A percentile compares a stretch with the other conserved stretches of the same genome.
phyloP scores from a whole-genome alignment of 148 eudicot species.

The Rhododendron williamsianum region DNA sequence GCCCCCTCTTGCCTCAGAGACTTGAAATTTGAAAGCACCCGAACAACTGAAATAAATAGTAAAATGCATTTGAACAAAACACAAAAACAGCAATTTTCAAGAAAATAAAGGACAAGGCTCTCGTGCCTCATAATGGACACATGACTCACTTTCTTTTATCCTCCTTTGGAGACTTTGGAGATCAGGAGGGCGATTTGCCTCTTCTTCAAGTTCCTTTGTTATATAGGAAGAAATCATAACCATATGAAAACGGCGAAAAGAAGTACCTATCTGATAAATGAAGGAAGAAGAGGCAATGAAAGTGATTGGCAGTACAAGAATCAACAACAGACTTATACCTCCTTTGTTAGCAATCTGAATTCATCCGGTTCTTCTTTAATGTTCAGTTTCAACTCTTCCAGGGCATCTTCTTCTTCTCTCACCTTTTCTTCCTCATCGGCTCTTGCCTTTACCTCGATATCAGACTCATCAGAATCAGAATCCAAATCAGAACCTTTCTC shows the following conservation, averaged over 20 bases:
- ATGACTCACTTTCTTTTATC: slow-evolving; percentile 77
- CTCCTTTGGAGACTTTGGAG: slow-evolving; percentile 70
- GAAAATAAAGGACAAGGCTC: not conserved
- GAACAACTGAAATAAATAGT: slow-evolving; percentile 39
- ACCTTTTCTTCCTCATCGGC: slow-evolving; percentile 37
- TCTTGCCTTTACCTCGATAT: slow-evolving; percentile 44
- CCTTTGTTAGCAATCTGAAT: slow-evolving; percentile 57
- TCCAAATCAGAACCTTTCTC: slow-evolving; percentile 32
- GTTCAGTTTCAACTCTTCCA: slow-evolving; percentile 48
- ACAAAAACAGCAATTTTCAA: not conserved
- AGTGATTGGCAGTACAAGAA: not conserved
- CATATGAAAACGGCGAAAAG: not conserved
- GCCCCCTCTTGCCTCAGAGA: slow-evolving; percentile 61
- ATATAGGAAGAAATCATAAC: not conserved
- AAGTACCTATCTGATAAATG: not conserved
- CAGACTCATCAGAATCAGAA: slow-evolving; percentile 38
- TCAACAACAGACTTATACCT: slow-evolving; percentile 34
- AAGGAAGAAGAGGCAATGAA: slow-evolving; percentile 16
- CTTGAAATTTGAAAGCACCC: slow-evolving; percentile 70
- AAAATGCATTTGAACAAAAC: not conserved
- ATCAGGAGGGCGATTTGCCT: slow-evolving; percentile 80
- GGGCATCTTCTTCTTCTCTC: slow-evolving; percentile 47
- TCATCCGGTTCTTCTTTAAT: slow-evolving; percentile 63
- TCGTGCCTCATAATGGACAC: not conserved
- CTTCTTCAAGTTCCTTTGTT: slow-evolving; percentile 72